Evolutionary conservation across 441 rosid genomes (phyloP).

Genomic region (Euphorbia corollata): DNA sequence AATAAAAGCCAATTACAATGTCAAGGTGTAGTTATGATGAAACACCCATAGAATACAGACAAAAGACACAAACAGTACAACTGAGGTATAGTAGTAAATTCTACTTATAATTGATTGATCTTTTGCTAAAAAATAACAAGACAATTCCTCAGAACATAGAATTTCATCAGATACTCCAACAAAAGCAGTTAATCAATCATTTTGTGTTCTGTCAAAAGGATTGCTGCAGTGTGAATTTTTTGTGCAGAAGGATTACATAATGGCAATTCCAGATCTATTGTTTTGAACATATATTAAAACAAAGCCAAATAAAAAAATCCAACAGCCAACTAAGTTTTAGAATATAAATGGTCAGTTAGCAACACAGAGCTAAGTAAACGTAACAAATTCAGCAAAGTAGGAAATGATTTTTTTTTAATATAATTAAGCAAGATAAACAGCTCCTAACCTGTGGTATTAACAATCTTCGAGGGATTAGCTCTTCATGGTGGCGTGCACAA

Average conservation of each 20-base stretch:
- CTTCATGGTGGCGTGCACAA: constrained; percentile 97
- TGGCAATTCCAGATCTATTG: not conserved
- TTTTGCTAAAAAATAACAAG: not conserved
- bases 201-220: not conserved
- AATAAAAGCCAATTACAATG: not conserved
- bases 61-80: not conserved
- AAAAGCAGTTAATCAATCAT: not conserved
- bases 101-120: not conserved
- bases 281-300: no score
- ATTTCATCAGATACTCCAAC: no score
- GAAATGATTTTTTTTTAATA: no score
- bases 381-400: no score
- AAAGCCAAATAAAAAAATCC: no score
- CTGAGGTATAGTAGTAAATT: not conserved
- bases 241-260: not conserved
- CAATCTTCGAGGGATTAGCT: constrained; percentile 85
- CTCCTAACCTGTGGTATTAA: constrained; percentile 83
- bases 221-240: not conserved
- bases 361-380: no score
- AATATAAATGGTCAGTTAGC: no score
- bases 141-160: no score
- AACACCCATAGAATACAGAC: not conserved
- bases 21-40: not conserved
- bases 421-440: not conserved
- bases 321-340: no score